Conservation (phyloP, 2,329 filamentous ascomycete genomes). For the Cercospora sesami region DNA sequence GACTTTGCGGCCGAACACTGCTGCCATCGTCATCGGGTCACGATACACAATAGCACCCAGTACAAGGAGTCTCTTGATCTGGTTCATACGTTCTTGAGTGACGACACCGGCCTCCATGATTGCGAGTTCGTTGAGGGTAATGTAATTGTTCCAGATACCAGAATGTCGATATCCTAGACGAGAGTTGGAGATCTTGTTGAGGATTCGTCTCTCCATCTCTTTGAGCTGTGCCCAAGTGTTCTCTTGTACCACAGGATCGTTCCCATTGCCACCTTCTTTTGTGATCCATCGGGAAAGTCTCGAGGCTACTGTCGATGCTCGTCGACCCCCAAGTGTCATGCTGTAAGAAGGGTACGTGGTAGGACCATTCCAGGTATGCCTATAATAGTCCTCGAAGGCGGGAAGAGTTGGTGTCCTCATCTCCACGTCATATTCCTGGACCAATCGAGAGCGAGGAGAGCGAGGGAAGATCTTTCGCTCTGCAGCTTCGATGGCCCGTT, state of each 20-base stretch:
- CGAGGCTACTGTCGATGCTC: not conserved
- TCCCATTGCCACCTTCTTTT: not conserved
- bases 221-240: not conserved
- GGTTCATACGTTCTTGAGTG: conserved; percentile 12
- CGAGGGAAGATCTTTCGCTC: conserved; percentile 10
- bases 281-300: not conserved
- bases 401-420: not conserved
- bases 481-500: not conserved
- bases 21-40: conserved; percentile 18
- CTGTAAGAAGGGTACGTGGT: not conserved
- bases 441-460: not conserved
- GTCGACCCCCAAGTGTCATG: not conserved
- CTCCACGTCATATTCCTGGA: not conserved
- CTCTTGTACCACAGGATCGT: not conserved
- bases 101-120: conserved; percentile 18
- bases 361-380: not conserved
- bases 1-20: conserved; percentile 15
- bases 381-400: not conserved
- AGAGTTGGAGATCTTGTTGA: conserved; percentile 15
- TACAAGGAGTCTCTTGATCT: conserved; percentile 16
- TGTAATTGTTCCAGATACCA: conserved; percentile 4
- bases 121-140: conserved; percentile 4
- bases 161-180: not conserved
- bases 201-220: not conserved
- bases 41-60: conserved; percentile 10